Percentiles rank a stretch among this genome's conserved stretches.
Evolutionary conservation across 2,329 filamentous ascomycete species (phyloP).

Genomic region (Microdochium bolleyi): DNA sequence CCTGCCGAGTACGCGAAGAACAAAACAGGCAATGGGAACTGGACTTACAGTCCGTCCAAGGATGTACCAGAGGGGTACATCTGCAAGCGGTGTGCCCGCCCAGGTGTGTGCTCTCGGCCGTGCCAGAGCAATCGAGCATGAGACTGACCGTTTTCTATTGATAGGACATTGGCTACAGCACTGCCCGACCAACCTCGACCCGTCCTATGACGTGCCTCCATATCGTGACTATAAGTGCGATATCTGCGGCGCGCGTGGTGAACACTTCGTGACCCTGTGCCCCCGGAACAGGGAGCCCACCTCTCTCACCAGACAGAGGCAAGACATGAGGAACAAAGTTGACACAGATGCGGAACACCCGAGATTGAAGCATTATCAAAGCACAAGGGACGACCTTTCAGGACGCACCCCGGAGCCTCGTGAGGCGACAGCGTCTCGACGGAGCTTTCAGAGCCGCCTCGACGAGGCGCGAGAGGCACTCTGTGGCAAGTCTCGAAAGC

Average conservation of each 20-base stretch:
- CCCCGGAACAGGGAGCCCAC: conserved; percentile 20
- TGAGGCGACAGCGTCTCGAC: background rate
- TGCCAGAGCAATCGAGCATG: background rate
- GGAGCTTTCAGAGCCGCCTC: background rate
- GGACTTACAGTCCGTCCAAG: background rate
- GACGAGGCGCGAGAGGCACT: background rate
- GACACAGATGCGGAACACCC: too few relatives aligned
- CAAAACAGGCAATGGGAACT: background rate
- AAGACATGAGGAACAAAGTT: conserved; percentile 4
- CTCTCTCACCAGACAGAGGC: conserved; percentile 24
- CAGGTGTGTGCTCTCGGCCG: conserved; percentile 14
- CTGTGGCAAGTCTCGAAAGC: background rate
- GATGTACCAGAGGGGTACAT: conserved; percentile 11
- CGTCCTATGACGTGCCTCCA: conserved; percentile 23
- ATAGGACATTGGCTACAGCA: conserved; percentile 28
- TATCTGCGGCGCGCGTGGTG: conserved; percentile 21
- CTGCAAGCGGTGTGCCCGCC: conserved; percentile 21
- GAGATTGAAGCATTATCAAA: too few relatives aligned
- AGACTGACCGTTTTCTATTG: conserved; percentile 4
- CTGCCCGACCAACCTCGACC: conserved; percentile 35
- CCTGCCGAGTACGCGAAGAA: background rate
- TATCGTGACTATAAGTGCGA: conserved; percentile 21
- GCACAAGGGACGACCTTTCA: too few relatives aligned
- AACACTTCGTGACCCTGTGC: conserved; percentile 27
- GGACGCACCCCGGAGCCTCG: conserved; percentile 4